Evolutionary conservation across 345 rosid genomes (phyloP).

Genomic region (Physaria fendleri): DNA sequence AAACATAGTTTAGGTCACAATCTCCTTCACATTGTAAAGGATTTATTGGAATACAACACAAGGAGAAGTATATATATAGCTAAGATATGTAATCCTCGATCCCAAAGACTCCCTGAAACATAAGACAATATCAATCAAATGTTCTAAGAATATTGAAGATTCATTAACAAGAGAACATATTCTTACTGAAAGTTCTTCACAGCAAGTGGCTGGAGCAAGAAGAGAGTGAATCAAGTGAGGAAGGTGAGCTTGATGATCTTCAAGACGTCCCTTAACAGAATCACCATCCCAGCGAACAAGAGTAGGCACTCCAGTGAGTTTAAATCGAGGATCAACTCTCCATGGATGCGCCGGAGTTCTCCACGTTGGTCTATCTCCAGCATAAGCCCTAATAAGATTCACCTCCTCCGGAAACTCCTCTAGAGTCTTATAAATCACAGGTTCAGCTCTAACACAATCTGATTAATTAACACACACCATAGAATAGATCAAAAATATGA

Average conservation of each 20-base stretch:
- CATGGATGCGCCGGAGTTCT: constrained; percentile 65
- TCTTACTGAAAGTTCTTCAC: not conserved
- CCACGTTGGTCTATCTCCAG: constrained; percentile 87
- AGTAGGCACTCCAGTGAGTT: constrained; percentile 80
- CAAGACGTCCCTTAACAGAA: constrained; percentile 50
- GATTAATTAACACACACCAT: not conserved
- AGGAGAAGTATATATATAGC: not conserved
- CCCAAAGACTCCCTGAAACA: constrained; percentile 4
- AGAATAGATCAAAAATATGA: no score
- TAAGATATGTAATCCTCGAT: not conserved
- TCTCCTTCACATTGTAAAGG: no score
- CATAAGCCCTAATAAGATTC: constrained; percentile 60
- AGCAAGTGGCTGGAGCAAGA: not conserved
- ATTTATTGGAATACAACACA: not conserved
- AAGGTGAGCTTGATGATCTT: constrained; percentile 78
- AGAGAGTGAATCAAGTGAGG: constrained; percentile 54
- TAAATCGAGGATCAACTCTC: constrained; percentile 67
- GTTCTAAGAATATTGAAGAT: not conserved
- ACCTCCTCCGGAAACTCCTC: constrained; percentile 55
- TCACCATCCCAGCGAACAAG: constrained; percentile 61
- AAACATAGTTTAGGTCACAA: no score
- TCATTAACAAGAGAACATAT: not conserved
- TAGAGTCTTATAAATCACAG: constrained; percentile 66
- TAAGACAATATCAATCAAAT: not conserved
- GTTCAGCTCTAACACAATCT: constrained; percentile 96